A percentile compares a stretch with the other conserved stretches of the same genome.
phyloP scores from a whole-genome alignment of 768 basidiomycete species.

The Xanthoconium stramineum region DNA sequence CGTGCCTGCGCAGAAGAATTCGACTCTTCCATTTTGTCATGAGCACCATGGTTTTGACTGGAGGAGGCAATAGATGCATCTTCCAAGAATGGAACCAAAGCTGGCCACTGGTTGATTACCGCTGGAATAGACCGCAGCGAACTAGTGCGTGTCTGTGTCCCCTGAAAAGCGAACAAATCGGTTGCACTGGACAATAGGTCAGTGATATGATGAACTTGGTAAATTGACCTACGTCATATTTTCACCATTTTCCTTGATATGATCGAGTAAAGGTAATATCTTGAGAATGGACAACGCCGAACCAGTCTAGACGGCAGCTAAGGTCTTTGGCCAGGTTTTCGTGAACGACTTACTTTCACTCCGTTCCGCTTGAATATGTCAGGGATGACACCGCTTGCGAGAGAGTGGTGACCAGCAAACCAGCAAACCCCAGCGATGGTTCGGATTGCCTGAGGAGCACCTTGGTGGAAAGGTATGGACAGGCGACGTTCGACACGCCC shows the following conservation, averaged over 20 bases:
- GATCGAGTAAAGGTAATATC: conserved; percentile 68
- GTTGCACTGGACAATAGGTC: conserved; percentile 51
- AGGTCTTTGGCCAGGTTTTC: neutral
- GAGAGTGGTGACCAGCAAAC: conserved; percentile 52
- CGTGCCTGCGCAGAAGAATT: conserved; percentile 28
- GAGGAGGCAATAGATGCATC: conserved; percentile 60
- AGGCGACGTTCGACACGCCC: conserved; percentile 55
- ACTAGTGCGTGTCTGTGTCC: conserved; percentile 50
- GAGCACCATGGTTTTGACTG: conserved; percentile 30
- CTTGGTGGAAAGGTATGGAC: conserved; percentile 29
- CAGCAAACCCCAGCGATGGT: conserved; percentile 66
- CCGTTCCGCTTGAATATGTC: conserved; percentile 73
- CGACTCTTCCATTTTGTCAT: conserved; percentile 27
- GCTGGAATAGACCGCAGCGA: conserved; percentile 49
- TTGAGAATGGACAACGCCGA: conserved; percentile 70
- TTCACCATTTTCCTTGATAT: conserved; percentile 62
- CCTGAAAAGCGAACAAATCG: conserved; percentile 80
- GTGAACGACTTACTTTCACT: conserved; percentile 49
- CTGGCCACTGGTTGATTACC: conserved; percentile 67
- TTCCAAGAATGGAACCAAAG: conserved; percentile 50
- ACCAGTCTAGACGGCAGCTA: conserved; percentile 54
- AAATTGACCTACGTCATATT: conserved; percentile 54
- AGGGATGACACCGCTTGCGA: conserved; percentile 47
- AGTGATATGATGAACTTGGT: conserved; percentile 5
- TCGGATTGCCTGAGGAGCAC: conserved; percentile 13